These are phyloP conservation scores for Colletotrichum higginsianum DNA, from an alignment of 2,329 filamentous ascomycete species.

Conservation along the genomic window DNA sequence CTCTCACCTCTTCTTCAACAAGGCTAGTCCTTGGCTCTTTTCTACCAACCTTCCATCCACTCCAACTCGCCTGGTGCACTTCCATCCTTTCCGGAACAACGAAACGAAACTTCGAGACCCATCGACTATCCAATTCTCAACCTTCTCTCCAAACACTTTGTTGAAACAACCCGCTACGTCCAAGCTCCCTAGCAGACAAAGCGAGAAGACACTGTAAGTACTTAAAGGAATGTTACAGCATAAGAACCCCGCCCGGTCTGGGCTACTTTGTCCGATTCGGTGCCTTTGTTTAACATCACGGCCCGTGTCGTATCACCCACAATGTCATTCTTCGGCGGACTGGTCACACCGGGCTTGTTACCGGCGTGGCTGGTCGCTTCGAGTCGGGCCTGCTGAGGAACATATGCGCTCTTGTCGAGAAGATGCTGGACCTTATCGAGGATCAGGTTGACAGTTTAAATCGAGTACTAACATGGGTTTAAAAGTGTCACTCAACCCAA, in stretches of 20 bases:
- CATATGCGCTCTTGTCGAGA: conserved; percentile 33
- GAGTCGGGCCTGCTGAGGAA: conserved; percentile 39
- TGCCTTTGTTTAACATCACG: conserved; percentile 38
- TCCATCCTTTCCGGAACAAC: conserved; percentile 43
- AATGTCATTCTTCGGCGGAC: conserved; percentile 39
- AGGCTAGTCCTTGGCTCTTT: conserved; percentile 55
- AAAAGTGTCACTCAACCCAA: conserved; percentile 37
- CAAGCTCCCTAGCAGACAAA: conserved; percentile 36
- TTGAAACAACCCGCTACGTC: conserved; percentile 31
- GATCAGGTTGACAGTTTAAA: conserved; percentile 2
- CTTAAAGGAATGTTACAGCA: conserved; percentile 9
- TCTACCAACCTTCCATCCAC: conserved; percentile 47
- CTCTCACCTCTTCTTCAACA: conserved; percentile 48
- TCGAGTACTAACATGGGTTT: conserved; percentile 29
- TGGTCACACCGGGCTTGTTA: conserved; percentile 24
- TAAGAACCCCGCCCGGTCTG: conserved; percentile 17
- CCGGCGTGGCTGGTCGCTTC: conserved; percentile 33
- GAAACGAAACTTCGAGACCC: conserved; percentile 39
- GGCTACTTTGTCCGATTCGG: conserved; percentile 8
- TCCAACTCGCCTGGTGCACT: conserved; percentile 48
- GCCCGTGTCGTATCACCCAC: conserved; percentile 30
- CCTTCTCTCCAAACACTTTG: conserved; percentile 35
- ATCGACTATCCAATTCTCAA: conserved; percentile 37
- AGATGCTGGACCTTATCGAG: conserved; percentile 25
- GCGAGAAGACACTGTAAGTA: conserved; percentile 42